phyloP scores from a whole-genome alignment of 2,329 filamentous ascomycete species.

The Aureobasidium sp. region DNA sequence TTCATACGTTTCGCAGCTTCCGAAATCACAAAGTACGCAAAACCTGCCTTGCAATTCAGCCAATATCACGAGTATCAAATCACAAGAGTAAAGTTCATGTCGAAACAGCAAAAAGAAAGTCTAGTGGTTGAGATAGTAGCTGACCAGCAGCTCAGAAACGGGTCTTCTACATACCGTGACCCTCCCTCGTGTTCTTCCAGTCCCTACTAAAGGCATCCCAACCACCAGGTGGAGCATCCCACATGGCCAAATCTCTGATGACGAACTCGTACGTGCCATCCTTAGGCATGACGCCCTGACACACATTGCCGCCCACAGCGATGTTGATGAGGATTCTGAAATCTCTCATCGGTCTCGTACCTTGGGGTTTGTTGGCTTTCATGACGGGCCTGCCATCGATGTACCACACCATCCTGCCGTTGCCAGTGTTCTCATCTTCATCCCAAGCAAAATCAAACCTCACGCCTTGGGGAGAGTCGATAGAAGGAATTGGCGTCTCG shows the following conservation, averaged over 20 bases:
- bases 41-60: not conserved
- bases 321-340: conserved; percentile 53
- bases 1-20: not conserved
- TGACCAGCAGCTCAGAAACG: not conserved
- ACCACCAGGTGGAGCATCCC: conserved; percentile 47
- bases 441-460: conserved; percentile 54
- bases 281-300: conserved; percentile 43
- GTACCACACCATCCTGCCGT: conserved; percentile 50
- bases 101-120: not conserved
- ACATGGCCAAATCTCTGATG: conserved; percentile 47
- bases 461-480: conserved; percentile 40
- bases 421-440: conserved; percentile 36
- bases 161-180: conserved; percentile 16
- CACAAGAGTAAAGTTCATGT: not conserved
- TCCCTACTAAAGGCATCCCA: conserved; percentile 50
- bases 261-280: conserved; percentile 53
- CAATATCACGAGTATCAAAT: not conserved
- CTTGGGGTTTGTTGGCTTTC: conserved; percentile 47
- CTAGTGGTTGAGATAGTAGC: not conserved
- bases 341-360: conserved; percentile 50
- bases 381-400: conserved; percentile 52
- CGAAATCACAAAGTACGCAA: not conserved
- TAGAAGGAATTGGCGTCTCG: conserved; percentile 44
- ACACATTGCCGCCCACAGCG: conserved; percentile 57
- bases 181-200: conserved; percentile 33